Evolutionary conservation across 2,329 filamentous ascomycete genomes (phyloP).

Genomic region (Ascocoryne sarcoides): DNA sequence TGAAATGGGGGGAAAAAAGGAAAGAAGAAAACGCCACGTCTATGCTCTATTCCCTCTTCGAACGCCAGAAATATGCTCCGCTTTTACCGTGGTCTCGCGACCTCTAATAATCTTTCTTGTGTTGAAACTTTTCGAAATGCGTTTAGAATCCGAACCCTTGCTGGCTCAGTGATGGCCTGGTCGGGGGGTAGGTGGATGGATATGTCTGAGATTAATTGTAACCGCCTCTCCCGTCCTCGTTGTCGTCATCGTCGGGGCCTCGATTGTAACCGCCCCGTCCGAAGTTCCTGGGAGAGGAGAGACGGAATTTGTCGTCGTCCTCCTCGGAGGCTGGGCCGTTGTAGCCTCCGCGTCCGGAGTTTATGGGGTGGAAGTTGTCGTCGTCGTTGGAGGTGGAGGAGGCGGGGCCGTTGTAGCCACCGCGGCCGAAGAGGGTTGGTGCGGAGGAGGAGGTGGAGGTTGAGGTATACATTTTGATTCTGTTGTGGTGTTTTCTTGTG

Average conservation of each 20-base stretch:
- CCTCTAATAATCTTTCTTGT: too few species aligned
- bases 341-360: too few species aligned
- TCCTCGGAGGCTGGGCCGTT: conserved; percentile 15
- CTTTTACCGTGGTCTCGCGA: not conserved
- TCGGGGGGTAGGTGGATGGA: too few species aligned
- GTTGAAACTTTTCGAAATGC: too few species aligned
- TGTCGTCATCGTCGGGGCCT: conserved; percentile 24
- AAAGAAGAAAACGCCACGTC: not conserved
- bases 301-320: conserved; percentile 7
- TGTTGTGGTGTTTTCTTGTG: conserved; percentile 4
- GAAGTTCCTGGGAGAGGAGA: conserved; percentile 12
- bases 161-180: too few species aligned
- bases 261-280: conserved; percentile 24
- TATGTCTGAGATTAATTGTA: conserved; percentile 14
- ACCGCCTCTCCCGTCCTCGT: conserved; percentile 26
- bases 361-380: conserved; percentile 4
- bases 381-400: conserved; percentile 8
- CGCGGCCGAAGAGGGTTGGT: conserved; percentile 18
- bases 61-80: conserved; percentile 6
- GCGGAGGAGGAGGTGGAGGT: conserved; percentile 4
- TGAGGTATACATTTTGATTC: conserved; percentile 17
- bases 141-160: too few species aligned
- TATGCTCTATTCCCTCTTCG: conserved; percentile 14
- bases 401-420: conserved; percentile 10
- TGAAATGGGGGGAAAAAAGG: not conserved